Conservation (phyloP, 2,329 filamentous ascomycete genomes). For the Phaeophleospora eucalypticola region DNA sequence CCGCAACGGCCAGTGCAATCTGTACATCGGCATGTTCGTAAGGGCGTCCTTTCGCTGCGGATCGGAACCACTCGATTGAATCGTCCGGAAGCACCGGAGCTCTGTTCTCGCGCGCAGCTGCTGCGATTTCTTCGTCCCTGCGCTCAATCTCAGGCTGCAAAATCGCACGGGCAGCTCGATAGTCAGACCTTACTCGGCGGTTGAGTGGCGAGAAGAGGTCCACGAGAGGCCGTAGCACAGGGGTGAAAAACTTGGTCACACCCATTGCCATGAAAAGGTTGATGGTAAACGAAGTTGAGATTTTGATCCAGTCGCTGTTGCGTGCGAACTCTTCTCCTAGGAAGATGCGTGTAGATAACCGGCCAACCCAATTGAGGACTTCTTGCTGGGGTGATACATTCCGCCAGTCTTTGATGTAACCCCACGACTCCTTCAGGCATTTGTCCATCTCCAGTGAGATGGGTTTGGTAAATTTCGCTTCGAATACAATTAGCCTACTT, state of each 20-base stretch:
- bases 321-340: slow-evolving; percentile 36
- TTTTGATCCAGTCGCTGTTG: slow-evolving; percentile 39
- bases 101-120: slow-evolving; percentile 15
- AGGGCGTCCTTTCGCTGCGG: slow-evolving; percentile 16
- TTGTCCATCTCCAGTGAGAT: slow-evolving; percentile 6
- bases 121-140: slow-evolving; percentile 12
- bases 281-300: slow-evolving; percentile 35
- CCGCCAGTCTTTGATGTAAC: slow-evolving; percentile 12
- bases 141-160: slow-evolving; percentile 28
- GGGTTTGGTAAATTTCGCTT: slow-evolving; percentile 8
- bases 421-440: slow-evolving; percentile 6
- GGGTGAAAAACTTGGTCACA: slow-evolving; percentile 35
- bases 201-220: slow-evolving; percentile 35
- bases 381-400: slow-evolving; percentile 19
- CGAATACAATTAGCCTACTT: too few relatives aligned
- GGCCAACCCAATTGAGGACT: slow-evolving; percentile 35
- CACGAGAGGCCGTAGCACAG: slow-evolving; percentile 32
- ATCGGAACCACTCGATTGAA: slow-evolving; percentile 28
- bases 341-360: slow-evolving; percentile 40
- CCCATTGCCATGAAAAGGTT: slow-evolving; percentile 33
- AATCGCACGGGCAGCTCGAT: slow-evolving; percentile 32
- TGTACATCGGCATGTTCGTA: slow-evolving; percentile 20
- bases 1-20: slow-evolving; percentile 22
- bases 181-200: slow-evolving; percentile 30
- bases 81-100: slow-evolving; percentile 21